Evolutionary conservation across 768 basidiomycete genomes (phyloP).

Genomic region (Xerocomus brunneocitrinus): DNA sequence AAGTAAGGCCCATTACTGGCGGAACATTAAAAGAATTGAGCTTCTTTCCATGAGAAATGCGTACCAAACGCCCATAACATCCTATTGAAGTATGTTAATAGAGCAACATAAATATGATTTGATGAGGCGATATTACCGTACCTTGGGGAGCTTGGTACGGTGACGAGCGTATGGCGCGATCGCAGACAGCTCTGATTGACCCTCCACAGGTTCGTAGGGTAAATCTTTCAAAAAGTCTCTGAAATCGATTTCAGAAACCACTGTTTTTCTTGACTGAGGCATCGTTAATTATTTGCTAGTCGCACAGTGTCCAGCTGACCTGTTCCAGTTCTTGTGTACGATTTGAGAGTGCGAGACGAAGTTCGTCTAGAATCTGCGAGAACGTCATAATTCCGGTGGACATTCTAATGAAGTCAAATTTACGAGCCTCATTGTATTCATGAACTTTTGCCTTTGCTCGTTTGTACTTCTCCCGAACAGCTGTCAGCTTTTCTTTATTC

Average conservation of each 20-base stretch:
- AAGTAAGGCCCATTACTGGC: slow-evolving; percentile 11
- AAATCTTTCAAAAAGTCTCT: slow-evolving; percentile 2
- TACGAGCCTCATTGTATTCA: slow-evolving; percentile 20
- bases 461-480: slow-evolving; percentile 19
- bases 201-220: slow-evolving; percentile 10
- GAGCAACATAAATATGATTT: neutral
- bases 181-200: slow-evolving; percentile 10
- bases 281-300: neutral
- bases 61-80: slow-evolving; percentile 6
- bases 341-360: slow-evolving; percentile 16
- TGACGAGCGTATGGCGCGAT: neutral
- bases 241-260: slow-evolving; percentile 16
- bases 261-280: slow-evolving; percentile 10
- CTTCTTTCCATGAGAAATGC: neutral
- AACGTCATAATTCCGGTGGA: neutral
- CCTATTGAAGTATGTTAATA: slow-evolving; percentile 2
- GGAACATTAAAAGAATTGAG: neutral
- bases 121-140: slow-evolving; percentile 1
- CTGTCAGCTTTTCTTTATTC: slow-evolving; percentile 5
- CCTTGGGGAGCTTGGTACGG: slow-evolving; percentile 10
- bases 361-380: slow-evolving; percentile 16
- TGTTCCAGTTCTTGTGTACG: slow-evolving; percentile 21
- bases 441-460: slow-evolving; percentile 13
- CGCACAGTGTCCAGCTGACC: neutral
- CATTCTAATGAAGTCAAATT: neutral